Evolutionary conservation across 352 stramenopile genomes (phyloP).

Genomic region (Halophytophthora polymorphica): DNA sequence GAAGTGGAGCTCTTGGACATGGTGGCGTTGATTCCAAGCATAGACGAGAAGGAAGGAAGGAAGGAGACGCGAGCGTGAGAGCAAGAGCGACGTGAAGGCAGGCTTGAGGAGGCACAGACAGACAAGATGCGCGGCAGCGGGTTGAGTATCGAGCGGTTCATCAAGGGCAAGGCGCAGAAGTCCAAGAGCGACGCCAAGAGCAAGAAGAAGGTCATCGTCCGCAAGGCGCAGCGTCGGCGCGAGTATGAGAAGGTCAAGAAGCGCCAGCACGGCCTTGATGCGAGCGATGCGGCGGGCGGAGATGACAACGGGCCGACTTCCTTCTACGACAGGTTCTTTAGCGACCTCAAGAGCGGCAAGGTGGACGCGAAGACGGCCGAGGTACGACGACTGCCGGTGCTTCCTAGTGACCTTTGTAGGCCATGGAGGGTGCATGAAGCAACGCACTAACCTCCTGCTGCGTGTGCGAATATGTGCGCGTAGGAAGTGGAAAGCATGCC

Average conservation of each 20-base stretch:
- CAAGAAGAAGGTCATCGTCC: constrained; percentile 81
- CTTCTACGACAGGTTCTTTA: constrained; percentile 85
- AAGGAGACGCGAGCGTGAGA: too few species aligned
- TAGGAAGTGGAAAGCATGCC: too few species aligned
- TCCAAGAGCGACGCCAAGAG: constrained; percentile 79
- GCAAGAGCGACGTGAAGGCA: too few species aligned
- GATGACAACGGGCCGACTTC: constrained; percentile 30
- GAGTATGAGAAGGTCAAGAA: constrained; percentile 86
- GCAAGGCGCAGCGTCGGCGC: constrained; percentile 73
- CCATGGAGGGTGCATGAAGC: not conserved
- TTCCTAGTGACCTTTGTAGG: not conserved
- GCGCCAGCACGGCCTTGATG: constrained; percentile 25
- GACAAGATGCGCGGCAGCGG: constrained; percentile 63
- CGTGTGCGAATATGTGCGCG: constrained; percentile 5
- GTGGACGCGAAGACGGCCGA: constrained; percentile 24
- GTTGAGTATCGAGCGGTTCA: constrained; percentile 84
- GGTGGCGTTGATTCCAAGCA: constrained; percentile 7
- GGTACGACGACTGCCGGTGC: constrained; percentile 3
- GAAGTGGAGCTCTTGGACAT: constrained; percentile 3
- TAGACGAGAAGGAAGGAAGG: not conserved
- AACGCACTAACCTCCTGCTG: not conserved
- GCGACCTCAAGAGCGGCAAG: constrained; percentile 43
- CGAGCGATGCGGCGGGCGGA: constrained; percentile 3
- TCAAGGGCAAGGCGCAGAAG: constrained; percentile 78
- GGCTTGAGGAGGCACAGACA: too few species aligned